Evolutionary conservation across 306 rosid genomes (phyloP).

Genomic region (Hippophae rhamnoides): DNA sequence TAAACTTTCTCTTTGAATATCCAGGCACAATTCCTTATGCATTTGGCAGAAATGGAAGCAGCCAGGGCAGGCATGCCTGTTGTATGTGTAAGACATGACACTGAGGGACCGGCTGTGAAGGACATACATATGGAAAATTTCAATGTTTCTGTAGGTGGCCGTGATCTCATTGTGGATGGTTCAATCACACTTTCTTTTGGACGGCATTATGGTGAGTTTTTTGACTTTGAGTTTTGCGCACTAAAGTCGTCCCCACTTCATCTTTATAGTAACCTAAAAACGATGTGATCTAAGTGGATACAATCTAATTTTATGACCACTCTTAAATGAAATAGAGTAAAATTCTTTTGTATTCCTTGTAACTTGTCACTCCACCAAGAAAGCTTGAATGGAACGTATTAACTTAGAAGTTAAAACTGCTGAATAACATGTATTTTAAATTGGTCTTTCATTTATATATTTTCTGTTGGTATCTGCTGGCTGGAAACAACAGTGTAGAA

Average conservation of each 20-base stretch:
- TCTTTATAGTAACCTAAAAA: background rate
- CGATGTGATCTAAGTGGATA: no score
- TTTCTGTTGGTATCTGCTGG: no score
- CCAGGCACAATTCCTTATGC: slow-evolving; percentile 77
- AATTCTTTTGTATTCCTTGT: background rate
- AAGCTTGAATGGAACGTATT: background rate
- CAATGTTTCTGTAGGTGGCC: slow-evolving; percentile 90
- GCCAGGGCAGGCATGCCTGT: slow-evolving; percentile 92
- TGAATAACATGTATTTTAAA: background rate
- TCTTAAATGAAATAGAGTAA: background rate
- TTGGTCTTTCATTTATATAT: background rate
- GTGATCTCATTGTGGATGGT: slow-evolving; percentile 92
- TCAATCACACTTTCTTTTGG: slow-evolving; percentile 81
- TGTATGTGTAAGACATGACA: slow-evolving; percentile 63
- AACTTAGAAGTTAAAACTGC: background rate
- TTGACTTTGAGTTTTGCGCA: slow-evolving; percentile 2
- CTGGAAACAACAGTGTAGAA: no score
- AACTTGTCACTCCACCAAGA: background rate
- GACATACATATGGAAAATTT: slow-evolving; percentile 89
- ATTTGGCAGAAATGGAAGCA: slow-evolving; percentile 92
- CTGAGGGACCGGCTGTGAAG: slow-evolving; percentile 64
- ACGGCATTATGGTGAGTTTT: slow-evolving; percentile 86
- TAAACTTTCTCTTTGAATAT: slow-evolving; percentile 1
- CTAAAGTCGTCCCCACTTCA: background rate
- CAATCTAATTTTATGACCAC: no score